Conservation (phyloP, 2,329 filamentous ascomycete genomes). For the Trichophyton rubrum region DNA sequence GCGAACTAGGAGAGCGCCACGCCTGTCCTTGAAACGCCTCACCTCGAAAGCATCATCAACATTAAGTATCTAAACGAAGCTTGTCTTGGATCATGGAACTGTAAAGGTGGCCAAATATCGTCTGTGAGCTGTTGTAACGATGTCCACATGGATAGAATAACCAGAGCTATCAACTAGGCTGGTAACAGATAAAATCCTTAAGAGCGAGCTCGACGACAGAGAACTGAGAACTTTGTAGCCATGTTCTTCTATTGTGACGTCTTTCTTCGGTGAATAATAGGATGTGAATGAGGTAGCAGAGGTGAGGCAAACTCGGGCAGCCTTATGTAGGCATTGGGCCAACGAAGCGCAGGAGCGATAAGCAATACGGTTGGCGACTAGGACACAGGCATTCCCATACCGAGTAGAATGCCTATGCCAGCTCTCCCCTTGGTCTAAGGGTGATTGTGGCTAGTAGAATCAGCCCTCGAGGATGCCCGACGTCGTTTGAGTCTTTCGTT, state of each 20-base stretch:
- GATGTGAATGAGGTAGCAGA: background rate
- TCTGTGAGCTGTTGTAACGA: background rate
- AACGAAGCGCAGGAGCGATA: background rate
- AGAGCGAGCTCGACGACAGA: background rate
- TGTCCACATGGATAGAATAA: background rate
- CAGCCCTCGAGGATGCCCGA: background rate
- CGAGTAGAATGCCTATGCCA: background rate
- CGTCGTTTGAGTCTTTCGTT: background rate
- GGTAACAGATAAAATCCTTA: background rate
- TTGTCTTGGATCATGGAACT: background rate
- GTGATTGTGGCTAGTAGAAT: background rate
- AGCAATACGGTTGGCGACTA: background rate
- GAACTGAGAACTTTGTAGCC: background rate
- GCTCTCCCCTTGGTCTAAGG: background rate
- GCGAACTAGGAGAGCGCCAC: background rate
- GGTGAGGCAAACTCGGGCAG: background rate
- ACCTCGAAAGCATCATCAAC: background rate
- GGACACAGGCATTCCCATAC: background rate
- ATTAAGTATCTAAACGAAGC: background rate
- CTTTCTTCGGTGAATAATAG: background rate
- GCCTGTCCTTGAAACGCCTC: background rate
- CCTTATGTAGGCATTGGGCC: background rate
- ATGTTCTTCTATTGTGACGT: background rate
- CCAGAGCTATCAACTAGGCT: background rate
- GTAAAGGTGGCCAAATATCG: background rate